Base-by-base conservation (phyloP, 2,329 filamentous ascomycete genomes). In the Neobulgaria alba region DNA sequence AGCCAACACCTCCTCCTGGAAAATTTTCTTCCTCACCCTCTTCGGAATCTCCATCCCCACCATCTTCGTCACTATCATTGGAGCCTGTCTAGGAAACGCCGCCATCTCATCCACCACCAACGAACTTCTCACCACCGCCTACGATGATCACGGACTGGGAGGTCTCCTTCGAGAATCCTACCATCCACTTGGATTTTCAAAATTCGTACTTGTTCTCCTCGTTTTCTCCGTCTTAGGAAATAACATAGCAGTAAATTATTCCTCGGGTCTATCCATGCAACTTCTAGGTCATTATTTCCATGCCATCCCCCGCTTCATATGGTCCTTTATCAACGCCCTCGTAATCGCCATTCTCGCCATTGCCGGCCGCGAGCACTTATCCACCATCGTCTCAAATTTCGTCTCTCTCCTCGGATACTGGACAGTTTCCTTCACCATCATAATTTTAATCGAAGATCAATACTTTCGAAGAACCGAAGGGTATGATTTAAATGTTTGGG, bases 91-190 rank as follows among this genome's bases (percentile, higher is more conserved):
- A 10, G 63, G 64, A 29, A 65, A 66, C 39, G 60, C 58, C 12
- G 63, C 61, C 3, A 47, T 62, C 41, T 48, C 57, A 36, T 57
- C 53, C 34, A 54, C 57, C n/a, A 57, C 56, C 21, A 47, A 56
- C 46, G 54, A 63, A 41, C 52, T 58, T 36, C 66, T 65, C 55
- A 51, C 59, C 19, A 51, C 58, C 2, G 60, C 62, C 2, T 67
- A 70, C 48, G 53, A 57, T 16, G 54, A 64, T 16, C 58, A 68
- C 33, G 66, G 65, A 10, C 59, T 73, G 1, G 69, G 69, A 15
- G 68, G 66, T 43, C 58, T 72, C 3, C 62, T 73, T 44, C 57
- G 64, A 17, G 59, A 62, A 31, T 61, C 66, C 51, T 64, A 67
- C 15, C 61, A 68, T 45, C 69, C 69, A 1, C 48, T 58, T 5